phyloP scores from a whole-genome alignment of 176 grass and related monocot species.

The Metroxylon sagu region DNA sequence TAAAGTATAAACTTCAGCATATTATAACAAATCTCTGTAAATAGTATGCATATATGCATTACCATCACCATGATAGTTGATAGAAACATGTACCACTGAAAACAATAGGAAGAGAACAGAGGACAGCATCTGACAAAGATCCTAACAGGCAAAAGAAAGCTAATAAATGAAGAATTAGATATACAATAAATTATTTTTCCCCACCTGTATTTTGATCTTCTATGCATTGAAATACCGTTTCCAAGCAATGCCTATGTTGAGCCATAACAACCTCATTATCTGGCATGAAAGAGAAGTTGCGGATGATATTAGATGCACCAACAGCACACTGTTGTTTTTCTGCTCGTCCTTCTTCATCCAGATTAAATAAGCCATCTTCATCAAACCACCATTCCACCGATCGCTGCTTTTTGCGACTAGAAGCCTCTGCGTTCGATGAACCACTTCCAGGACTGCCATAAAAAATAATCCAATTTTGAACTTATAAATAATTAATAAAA shows the following conservation, averaged over 20 bases:
- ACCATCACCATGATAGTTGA: too few species aligned
- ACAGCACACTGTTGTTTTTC: constrained; percentile 89
- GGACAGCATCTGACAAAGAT: too few species aligned
- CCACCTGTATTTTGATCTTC: constrained; percentile 87
- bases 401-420: constrained; percentile 44
- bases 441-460: constrained; percentile 25
- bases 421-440: constrained; percentile 35
- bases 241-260: constrained; percentile 95
- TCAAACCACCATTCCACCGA: constrained; percentile 68
- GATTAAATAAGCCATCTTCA: constrained; percentile 91
- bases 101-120: too few species aligned
- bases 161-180: too few species aligned
- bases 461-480: not conserved
- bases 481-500: not conserved
- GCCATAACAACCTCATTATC: constrained; percentile 94
- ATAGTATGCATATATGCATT: too few species aligned
- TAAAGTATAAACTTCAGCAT: too few species aligned
- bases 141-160: too few species aligned
- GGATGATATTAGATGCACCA: constrained; percentile 92
- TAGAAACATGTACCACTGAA: too few species aligned
- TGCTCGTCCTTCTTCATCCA: constrained; percentile 75
- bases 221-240: constrained; percentile 88
- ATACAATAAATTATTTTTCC: constrained; percentile 9
- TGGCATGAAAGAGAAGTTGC: constrained; percentile 99
- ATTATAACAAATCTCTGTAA: too few species aligned